These are phyloP conservation scores for Marvania coccoides DNA, from an alignment of 139 green algal species.

Conservation along the genomic window DNA sequence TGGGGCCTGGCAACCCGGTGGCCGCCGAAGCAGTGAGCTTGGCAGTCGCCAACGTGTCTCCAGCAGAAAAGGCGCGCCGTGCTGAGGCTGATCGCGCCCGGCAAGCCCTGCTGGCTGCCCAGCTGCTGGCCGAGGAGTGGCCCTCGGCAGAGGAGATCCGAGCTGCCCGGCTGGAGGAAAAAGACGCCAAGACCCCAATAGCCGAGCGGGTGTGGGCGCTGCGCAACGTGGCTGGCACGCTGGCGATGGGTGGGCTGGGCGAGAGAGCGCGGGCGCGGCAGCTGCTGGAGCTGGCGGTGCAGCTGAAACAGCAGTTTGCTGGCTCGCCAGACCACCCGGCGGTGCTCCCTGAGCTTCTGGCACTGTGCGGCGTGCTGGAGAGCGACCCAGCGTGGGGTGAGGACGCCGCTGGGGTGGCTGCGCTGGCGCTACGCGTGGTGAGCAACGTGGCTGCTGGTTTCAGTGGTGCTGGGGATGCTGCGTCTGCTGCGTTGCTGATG, in stretches of 20 bases:
- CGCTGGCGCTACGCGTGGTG: constrained; percentile 18
- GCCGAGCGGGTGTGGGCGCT: constrained; percentile 48
- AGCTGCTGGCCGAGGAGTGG: constrained; percentile 53
- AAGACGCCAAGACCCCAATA: constrained; percentile 39
- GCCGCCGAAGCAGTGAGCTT: constrained; percentile 2
- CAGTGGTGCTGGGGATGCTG: constrained; percentile 6
- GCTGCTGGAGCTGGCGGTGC: constrained; percentile 39
- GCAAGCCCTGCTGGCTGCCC: constrained; percentile 23
- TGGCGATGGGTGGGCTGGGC: constrained; percentile 26
- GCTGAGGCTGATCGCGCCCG: constrained; percentile 13
- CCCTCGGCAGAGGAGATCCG: constrained; percentile 29
- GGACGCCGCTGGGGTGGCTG: constrained; percentile 19
- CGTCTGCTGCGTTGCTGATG: constrained; percentile 25
- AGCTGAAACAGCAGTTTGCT: constrained; percentile 39
- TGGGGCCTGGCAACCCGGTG: constrained; percentile 20
- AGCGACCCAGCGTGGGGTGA: constrained; percentile 17
- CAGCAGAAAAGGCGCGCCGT: background rate
- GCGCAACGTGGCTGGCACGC: constrained; percentile 41
- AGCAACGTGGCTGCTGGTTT: constrained; percentile 19
- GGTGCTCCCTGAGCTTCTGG: constrained; percentile 32
- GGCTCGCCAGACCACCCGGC: constrained; percentile 29
- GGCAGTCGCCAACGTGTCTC: constrained; percentile 31
- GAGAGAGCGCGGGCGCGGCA: constrained; percentile 20
- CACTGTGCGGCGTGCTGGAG: constrained; percentile 22
- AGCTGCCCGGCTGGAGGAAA: constrained; percentile 23